Evolutionary conservation across 768 basidiomycete genomes (phyloP), one percentile per base, ranked within the genome.

Genomic region (Sarcodon aspratus): DNA sequence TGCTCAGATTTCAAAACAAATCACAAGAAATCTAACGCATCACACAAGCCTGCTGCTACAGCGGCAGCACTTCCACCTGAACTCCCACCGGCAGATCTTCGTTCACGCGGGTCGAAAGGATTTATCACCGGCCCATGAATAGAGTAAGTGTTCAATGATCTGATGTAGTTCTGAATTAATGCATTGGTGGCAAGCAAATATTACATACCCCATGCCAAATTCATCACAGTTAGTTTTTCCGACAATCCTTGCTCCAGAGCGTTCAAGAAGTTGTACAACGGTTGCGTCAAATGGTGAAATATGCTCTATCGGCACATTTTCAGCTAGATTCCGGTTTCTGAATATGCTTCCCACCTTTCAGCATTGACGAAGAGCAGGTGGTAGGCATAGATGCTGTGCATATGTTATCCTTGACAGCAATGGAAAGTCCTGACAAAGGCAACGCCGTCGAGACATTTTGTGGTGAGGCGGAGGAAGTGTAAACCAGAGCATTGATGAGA

Each of bases 181-280:
- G 6, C 7, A 33, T 18, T 18, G 52, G 36, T 33, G 6, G 36
- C 9, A 43, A 32, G 33, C 49, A 17, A 48, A 33, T 3, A 8
- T 33, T 36, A 64, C 80, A 15, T 50, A 93, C 85, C 95, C 95
- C 95, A 98, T 98, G 1, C 95, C 95, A 64, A 98, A 98, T 65
- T 98, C 94, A 61, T 99, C 95, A 63, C 91, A 90, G 60, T 95
- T 94, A 1, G 93, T 83, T 66, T 96, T 96, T 1, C 92, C 95
- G 1, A 85, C 59, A 9, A 97, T 73, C 13, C 77, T 64, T 0
- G 83, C 91, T 0, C 91, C 92, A 0, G 70, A 66, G 0, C 68
- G 52, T 1, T 71, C 69, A 2, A 98, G 64, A 9, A 81, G 65
- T 4, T 65, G 51, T 0, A 96, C 87, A 6, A 85, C 86, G 1